Evolutionary conservation across 495 filamentous ascomycete genomes (phyloP).

Genomic region (Thermothielavioides terrestris): DNA sequence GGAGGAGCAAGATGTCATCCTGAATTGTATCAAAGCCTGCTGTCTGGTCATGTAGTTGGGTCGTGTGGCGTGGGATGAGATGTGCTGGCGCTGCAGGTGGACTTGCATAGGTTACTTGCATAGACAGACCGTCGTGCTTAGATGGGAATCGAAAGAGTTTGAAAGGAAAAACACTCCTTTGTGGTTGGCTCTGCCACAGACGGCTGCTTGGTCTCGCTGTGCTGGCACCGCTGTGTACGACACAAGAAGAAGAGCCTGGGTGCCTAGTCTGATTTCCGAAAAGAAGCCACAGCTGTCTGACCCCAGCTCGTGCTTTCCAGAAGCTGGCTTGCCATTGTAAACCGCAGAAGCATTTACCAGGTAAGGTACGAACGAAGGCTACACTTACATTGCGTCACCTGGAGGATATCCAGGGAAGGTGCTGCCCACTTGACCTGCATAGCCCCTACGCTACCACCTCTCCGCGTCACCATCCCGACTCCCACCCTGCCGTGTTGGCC

Average conservation of each 20-base stretch:
- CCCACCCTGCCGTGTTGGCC: background rate
- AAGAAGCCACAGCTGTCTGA: background rate
- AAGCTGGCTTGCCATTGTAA: background rate
- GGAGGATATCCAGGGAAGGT: no score
- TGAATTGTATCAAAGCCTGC: slow-evolving; percentile 58
- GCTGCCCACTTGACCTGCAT: no score
- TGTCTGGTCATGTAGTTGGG: slow-evolving; percentile 69
- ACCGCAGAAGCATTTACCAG: no score
- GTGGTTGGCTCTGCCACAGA: no score
- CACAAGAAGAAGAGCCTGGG: no score
- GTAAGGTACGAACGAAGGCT: no score
- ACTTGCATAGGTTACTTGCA: background rate
- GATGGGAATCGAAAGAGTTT: no score
- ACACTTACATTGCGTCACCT: background rate
- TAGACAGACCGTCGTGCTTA: no score
- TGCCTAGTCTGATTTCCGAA: background rate
- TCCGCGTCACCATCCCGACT: background rate
- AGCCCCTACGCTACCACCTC: background rate
- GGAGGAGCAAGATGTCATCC: slow-evolving; percentile 49
- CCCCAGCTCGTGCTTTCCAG: background rate
- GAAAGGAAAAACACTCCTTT: no score
- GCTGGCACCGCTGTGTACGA: no score
- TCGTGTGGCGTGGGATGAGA: background rate
- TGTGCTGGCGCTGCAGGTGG: background rate
- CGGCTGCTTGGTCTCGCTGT: no score